Evolutionary conservation across 257 asterid genomes (phyloP), one percentile per base, ranked within the genome.

Genomic region (Fraxinus cuspidata): DNA sequence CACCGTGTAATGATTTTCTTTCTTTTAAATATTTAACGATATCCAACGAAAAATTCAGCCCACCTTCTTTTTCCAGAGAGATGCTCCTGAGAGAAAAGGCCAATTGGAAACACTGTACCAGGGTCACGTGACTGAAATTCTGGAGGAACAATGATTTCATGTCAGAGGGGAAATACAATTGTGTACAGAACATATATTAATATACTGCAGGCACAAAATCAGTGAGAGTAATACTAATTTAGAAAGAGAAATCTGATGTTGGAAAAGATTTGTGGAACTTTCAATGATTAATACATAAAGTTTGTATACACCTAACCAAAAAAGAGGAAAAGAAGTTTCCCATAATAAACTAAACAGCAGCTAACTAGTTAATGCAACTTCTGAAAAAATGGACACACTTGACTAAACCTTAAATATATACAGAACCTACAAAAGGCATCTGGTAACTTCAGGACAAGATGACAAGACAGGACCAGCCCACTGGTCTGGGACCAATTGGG

Each of bases 21-120:
- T 21, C 32, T 60, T 60, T 8, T 60, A 25, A 60, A 25, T 60
- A 2, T 7, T 60, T 60, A 60, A 60, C 9, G 18, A 7, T 25
- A 70, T 66, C 38, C 28, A 60, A 78, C 29, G 23, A 37, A 34
- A 75, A 81, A 69, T 72, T 40, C 71, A 75, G 71, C 86, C 72
- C 77, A 87, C 90, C 90, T 73, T 82, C 84, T 44, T 70, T 81
- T 53, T 82, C 84, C 53, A 83, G 77, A 70, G 87, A 80, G 77
- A 87, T 71, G 75, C 79, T 76, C 81, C 87, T 80, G 5, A 87
- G 84, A 80, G 90, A 87, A 60, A 87, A 83, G 47, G 85, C 90
- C 76, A 87, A 81, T 86, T 87, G 90, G 71, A 87, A 84, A 64
- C 86, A 85, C 68, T 85, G 88, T 66, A 82, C 88, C 58, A 87